Conservation (phyloP, 2,329 filamentous ascomycete genomes). For the Calonectria pseudoreteaudii region DNA sequence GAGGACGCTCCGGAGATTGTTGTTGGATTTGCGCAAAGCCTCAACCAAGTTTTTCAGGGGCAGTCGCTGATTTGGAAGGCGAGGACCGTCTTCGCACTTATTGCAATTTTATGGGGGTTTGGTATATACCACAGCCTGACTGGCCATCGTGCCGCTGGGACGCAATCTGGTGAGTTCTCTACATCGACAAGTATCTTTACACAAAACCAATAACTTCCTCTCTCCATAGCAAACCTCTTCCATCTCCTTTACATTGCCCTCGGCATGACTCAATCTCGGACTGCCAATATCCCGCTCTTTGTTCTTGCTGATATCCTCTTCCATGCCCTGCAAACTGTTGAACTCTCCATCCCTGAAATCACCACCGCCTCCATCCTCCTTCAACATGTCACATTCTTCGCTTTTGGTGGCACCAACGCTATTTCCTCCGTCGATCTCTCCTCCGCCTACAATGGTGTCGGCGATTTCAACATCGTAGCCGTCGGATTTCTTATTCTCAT, state of each 20-base stretch:
- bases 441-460: conserved; percentile 93
- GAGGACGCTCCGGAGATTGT: conserved; percentile 90
- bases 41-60: conserved; percentile 56
- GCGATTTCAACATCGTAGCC: conserved; percentile 80
- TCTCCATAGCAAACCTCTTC: conserved; percentile 56
- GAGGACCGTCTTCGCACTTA: conserved; percentile 61
- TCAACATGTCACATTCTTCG: conserved; percentile 88
- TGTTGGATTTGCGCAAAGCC: conserved; percentile 54
- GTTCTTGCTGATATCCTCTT: conserved; percentile 76
- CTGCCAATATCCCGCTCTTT: conserved; percentile 87
- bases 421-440: conserved; percentile 96
- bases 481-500: conserved; percentile 89
- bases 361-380: conserved; percentile 80
- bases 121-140: conserved; percentile 54
- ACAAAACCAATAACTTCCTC: background rate
- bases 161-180: conserved; percentile 45
- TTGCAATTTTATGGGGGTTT: conserved; percentile 53
- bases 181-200: background rate
- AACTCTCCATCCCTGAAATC: conserved; percentile 67
- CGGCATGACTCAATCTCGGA: conserved; percentile 86
- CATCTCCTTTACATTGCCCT: conserved; percentile 83
- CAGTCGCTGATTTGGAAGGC: conserved; percentile 62
- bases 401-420: conserved; percentile 90
- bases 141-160: conserved; percentile 38
- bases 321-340: conserved; percentile 59